Base-by-base conservation (phyloP, 2,329 filamentous ascomycete species). In the Cercospora sp. region DNA sequence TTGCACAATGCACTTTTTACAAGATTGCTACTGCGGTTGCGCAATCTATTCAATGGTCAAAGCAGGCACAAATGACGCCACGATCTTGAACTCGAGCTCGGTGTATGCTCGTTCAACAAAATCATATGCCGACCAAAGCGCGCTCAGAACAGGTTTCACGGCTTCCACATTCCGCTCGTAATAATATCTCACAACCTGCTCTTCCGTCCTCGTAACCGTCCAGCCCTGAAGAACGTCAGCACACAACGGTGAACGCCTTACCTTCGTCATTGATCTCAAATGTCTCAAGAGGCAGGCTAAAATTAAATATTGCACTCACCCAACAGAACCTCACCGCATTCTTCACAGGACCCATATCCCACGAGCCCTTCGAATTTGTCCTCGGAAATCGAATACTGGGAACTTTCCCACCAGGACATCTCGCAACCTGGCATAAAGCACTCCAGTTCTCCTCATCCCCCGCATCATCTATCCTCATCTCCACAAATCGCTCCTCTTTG, bases 331-430 rank as follows among this genome's bases (percentile, higher is more conserved):
- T 73, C 65, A 74, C 65, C 20, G 62, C 60, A 12, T 74, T 71
- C 18, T 71, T 48, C 5, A 75, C 13, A 20, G 55, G 45, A 20
- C 73, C 72, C 65, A 71, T 71, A n/a, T 74, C 64, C 75, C 75
- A 77, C 18, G 71, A 64, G 1, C 71, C 72, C 5, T 72, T 72
- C 9, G 74, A 73, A 59, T 76, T 77, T 61, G 74, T 74, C 58
- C 65, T 73, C 13, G 73, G 72, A 51, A 75, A 75, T 16, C 59
- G 53, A 20, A 70, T 58, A 10, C 31, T 42, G 0, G 73, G 71
- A 3, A 68, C 66, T 26, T 42, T 65, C 9, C 69, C 71, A 10
- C 58, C 64, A 13, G 73, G 71, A 63, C 70, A 74, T 16, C 64
- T 60, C 7, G 72, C 72, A 20, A 75, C 60, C 45, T 64, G 61